Evolutionary conservation across 2,329 filamentous ascomycete species (phyloP), one percentile per base, ranked within the genome.

Genomic region (Myriosclerotinia scirpicola): DNA sequence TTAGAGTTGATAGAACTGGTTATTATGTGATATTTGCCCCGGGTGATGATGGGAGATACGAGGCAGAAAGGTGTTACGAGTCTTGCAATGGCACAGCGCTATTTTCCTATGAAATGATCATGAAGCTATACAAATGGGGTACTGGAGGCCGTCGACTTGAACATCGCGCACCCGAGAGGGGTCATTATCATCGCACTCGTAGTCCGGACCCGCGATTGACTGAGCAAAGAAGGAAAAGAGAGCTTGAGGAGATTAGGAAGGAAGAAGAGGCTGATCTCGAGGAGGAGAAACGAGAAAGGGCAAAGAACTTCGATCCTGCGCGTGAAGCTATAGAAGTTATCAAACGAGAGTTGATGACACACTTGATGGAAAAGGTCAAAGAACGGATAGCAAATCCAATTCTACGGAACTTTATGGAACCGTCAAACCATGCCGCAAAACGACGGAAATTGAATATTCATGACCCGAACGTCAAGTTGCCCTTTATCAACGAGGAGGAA

Each of bases 1-100:
- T 99, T 62, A 86, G 92, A 44, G 87, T 91, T 68, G 95, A 99
- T 76, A 87, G 87, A 67, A 90, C 87, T 0, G 95, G 95, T 0
- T 99, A 97, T 78, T 98, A 92, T 76, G 87, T 98, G 63, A 82
- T 93, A n/a, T 99, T 99, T 74, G 87, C 91, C 61, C 90, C 94
- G 73, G 91, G 87, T 1, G 85, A 86, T 65, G 82, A 84, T 11
- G 94, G 94, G 3, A 89, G 93, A 73, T 83, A 88, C 65, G 93
- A 97, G 78, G 89, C 92, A 0, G 89, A 91, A 71, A 85, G 90
- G 69, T 97, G 93, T 76, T 93, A 87, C 77, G 84, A 86, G 64
- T 85, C 88, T 62, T 93, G 91, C 71, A 89, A 97, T 76, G 89
- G 90, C 76, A 89, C 90, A 54, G 85, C 90, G 7, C 86, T 99